Conservation (phyloP, 2,329 filamentous ascomycete species). For the Cladorrhinum sp. region DNA sequence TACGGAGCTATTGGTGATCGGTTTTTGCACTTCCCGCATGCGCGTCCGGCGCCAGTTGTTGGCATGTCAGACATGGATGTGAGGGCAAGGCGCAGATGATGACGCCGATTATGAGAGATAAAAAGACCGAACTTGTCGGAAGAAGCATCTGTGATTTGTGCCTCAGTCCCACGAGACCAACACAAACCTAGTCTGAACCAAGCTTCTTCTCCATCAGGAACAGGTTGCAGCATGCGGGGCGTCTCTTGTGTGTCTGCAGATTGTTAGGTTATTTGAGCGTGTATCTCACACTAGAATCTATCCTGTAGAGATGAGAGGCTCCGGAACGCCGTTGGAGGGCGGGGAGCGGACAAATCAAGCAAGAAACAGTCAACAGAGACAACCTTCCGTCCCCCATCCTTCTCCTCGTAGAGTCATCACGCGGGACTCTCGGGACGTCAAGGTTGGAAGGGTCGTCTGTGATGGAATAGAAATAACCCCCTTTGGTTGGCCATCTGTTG, state of each 20-base stretch:
- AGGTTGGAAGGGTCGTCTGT: not conserved
- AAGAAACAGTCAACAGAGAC: not conserved
- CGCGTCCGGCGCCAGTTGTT: not conserved
- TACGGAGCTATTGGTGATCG: slow-evolving; percentile 7
- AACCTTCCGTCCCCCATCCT: not conserved
- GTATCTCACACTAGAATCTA: not conserved
- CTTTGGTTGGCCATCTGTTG: not conserved
- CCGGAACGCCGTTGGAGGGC: not conserved
- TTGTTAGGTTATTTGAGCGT: not conserved
- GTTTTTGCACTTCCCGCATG: slow-evolving; percentile 6
- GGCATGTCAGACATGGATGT: not conserved
- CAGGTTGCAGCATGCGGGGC: not conserved
- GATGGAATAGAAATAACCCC: not conserved
- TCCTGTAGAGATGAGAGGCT: not conserved
- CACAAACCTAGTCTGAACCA: not conserved
- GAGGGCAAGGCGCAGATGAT: not conserved
- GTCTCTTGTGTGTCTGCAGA: not conserved
- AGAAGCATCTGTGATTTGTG: not conserved
- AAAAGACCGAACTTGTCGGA: not conserved
- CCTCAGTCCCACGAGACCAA: not conserved
- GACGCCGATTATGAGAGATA: not conserved
- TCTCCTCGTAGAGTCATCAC: not conserved
- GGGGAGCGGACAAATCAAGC: not conserved
- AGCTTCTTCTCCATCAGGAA: not conserved
- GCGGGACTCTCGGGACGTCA: not conserved